These are phyloP conservation scores for Thraustotheca clavata DNA, from an alignment of 352 stramenopile species.

Conservation along the genomic window DNA sequence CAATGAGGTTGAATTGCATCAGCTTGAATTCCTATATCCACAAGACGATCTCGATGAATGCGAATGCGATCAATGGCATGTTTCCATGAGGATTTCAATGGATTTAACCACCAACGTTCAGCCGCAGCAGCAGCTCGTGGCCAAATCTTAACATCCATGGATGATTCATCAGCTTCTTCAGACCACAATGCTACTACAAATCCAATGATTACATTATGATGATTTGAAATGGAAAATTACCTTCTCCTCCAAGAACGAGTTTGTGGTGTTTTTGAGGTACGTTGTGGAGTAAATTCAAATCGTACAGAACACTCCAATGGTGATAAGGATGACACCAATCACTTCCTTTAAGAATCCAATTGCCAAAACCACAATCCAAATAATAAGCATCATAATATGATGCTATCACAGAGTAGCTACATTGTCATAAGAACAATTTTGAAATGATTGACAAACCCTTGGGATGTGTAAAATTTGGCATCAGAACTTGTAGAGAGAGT, in stretches of 20 bases:
- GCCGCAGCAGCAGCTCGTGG: slow-evolving; percentile 8
- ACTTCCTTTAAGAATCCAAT: slow-evolving; percentile 2
- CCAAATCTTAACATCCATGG: slow-evolving; percentile 15
- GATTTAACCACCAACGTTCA: slow-evolving; percentile 16
- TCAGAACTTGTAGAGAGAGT: neutral
- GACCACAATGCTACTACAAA: slow-evolving; percentile 6
- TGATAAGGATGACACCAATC: slow-evolving; percentile 1
- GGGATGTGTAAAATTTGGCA: neutral
- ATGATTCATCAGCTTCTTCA: slow-evolving; percentile 1
- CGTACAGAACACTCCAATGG: slow-evolving; percentile 3
- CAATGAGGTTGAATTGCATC: slow-evolving; percentile 17
- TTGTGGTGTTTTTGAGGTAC: neutral
- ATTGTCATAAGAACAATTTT: neutral
- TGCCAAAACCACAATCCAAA: slow-evolving; percentile 13
- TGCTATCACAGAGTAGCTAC: slow-evolving; percentile 6
- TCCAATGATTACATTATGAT: neutral
- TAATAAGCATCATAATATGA: slow-evolving; percentile 11
- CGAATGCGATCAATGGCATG: slow-evolving; percentile 8
- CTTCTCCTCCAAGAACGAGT: slow-evolving; percentile 12
- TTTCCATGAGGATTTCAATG: neutral
- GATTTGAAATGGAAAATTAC: neutral
- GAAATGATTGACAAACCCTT: slow-evolving; percentile 2
- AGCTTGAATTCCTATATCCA: slow-evolving; percentile 3
- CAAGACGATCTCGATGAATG: slow-evolving; percentile 14
- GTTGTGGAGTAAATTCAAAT: neutral